Evolutionary conservation across 441 rosid species (phyloP).

Genomic region (Arabidopsis hybrid): DNA sequence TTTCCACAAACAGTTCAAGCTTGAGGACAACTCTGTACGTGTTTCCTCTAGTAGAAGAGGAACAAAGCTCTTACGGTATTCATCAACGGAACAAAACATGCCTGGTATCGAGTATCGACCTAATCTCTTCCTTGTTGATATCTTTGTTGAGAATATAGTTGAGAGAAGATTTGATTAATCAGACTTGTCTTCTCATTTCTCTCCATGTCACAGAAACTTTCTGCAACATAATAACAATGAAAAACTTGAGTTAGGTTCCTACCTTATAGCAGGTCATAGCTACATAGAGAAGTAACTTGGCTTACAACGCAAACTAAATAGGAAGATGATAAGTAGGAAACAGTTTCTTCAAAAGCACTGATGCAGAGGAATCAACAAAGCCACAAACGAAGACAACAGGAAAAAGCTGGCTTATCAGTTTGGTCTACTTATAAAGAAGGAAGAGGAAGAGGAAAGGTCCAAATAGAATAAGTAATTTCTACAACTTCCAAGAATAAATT

Average conservation of each 20-base stretch:
- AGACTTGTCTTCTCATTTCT: constrained; percentile 19
- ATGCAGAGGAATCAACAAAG: not conserved
- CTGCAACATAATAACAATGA: not conserved
- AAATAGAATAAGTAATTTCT: not conserved
- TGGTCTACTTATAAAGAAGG: not conserved
- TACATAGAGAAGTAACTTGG: not conserved
- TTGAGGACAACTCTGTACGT: constrained; percentile 26
- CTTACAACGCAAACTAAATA: not conserved
- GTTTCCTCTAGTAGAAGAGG: constrained; percentile 41
- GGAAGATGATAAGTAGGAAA: not conserved
- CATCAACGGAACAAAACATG: constrained; percentile 22
- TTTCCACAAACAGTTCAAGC: constrained; percentile 18
- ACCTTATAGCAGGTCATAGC: not conserved
- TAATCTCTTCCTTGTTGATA: constrained; percentile 22
- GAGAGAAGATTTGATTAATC: constrained; percentile 7
- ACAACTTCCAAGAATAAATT: constrained; percentile 7
- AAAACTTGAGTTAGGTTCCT: not conserved
- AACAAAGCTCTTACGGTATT: constrained; percentile 27
- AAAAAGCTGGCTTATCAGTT: not conserved
- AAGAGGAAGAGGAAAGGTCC: constrained; percentile 9
- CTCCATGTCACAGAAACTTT: constrained; percentile 19
- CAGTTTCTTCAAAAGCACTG: not conserved
- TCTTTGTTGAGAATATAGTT: constrained; percentile 35
- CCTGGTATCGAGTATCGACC: constrained; percentile 18
- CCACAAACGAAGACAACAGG: not conserved